Conservation (phyloP, 2,329 filamentous ascomycete genomes). For the Colletotrichum sp. region DNA sequence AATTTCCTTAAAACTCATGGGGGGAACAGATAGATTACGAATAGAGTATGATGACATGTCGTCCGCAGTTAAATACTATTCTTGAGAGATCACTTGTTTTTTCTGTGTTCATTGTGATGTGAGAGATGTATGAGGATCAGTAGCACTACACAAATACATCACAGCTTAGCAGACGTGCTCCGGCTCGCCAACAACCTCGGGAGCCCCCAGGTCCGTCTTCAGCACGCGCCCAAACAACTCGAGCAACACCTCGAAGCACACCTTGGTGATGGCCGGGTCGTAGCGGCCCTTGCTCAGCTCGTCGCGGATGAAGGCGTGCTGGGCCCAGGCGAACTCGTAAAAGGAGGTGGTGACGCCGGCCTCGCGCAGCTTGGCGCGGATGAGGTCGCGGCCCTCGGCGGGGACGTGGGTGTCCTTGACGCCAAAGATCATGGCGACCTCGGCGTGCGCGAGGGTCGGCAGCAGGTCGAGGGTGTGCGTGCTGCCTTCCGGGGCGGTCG, state of each 20-base stretch:
- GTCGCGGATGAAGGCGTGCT: constrained; percentile 93
- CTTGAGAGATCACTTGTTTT: neutral
- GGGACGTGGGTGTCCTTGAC: constrained; percentile 92
- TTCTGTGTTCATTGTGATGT: fast-evolving
- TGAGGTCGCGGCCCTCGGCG: constrained; percentile 80
- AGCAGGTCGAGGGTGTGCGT: constrained; percentile 61
- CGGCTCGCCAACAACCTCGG: constrained; percentile 65
- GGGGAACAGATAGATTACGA: constrained; percentile 16
- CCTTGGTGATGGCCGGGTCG: constrained; percentile 83
- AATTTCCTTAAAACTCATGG: constrained; percentile 8
- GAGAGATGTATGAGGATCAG: neutral
- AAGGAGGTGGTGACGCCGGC: constrained; percentile 78
- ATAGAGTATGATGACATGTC: constrained; percentile 21
- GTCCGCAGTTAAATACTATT: constrained; percentile 25
- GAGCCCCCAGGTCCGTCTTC: constrained; percentile 78
- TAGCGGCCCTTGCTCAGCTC: constrained; percentile 94
- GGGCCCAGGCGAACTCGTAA: constrained; percentile 91
- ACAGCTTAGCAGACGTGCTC: constrained; percentile 72
- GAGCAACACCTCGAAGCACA: constrained; percentile 89
- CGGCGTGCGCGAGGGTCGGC: constrained; percentile 74
- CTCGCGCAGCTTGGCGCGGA: constrained; percentile 81
- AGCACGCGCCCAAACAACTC: constrained; percentile 83
- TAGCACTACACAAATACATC: neutral
- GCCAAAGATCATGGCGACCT: constrained; percentile 89
- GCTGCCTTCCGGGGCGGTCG: constrained; percentile 40